Base-by-base conservation (phyloP, 2,329 filamentous ascomycete species). In the Trichoderma guizhouense region DNA sequence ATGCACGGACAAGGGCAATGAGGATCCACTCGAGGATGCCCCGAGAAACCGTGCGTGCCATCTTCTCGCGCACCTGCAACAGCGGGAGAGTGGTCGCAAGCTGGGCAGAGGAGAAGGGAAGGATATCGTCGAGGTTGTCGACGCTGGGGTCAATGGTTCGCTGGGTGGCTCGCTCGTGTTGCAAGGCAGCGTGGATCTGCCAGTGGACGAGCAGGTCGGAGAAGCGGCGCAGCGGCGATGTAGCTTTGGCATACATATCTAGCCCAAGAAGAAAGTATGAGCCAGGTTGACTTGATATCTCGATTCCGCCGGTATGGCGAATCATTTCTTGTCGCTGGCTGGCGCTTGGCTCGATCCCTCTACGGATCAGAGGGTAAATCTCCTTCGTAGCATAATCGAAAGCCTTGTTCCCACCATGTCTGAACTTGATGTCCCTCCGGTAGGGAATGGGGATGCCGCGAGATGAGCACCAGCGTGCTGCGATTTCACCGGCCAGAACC, bases 201-300 rank as follows among this genome's bases (percentile, higher is more conserved):
- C 89, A 92, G 80, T 92, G 90, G 2, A 87, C 85, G 36, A 92
- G 78, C 61, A 92, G 81, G 78, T 92, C 90, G 6, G 83, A 80
- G 79, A 86, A 92, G 57, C 90, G 86, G 39, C 90, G 88, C n/a
- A 92, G 83, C 21, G 90, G 90, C 64, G 88, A 90, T 8, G 90
- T 92, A 51, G 86, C 86, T 75, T 90, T 91, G 72, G 87, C 82
- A 78, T 92, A 91, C 81, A 87, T 86, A 69, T 88, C 84, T 2
- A 87, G 77, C 21, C 90, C 90, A 72, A 91, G 83, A 58, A 86
- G 82, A 73, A 87, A 85, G 79, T 91, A 86, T 6, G 86, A 86
- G 9, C 84, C 86, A 0, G 89, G 85, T 3, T 78, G 79, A n/a
- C 86, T 82, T 9, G 86, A 85, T 14, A 90, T 79, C 72, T 87